Base-by-base conservation (phyloP, 2,329 filamentous ascomycete genomes). In the Leptodontidium sp. region DNA sequence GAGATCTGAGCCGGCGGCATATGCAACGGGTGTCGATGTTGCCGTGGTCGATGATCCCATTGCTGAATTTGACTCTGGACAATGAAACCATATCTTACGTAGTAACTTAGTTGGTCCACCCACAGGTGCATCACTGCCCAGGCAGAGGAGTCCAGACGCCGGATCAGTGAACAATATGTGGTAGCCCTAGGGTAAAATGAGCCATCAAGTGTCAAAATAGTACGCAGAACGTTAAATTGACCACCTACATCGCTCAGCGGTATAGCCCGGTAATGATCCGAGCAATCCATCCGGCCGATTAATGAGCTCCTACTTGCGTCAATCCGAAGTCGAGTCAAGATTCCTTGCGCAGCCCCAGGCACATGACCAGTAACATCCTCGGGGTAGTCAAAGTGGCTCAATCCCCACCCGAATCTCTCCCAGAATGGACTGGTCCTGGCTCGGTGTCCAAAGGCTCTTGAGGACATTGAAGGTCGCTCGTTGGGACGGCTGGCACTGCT, bases 131-230 rank as follows among this genome's bases (percentile, higher is more conserved):
- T 91, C 87, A 57, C 83, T 87, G 3, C 90, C 89, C 17, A 92
- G 79, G 69, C 85, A 89, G 7, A 92, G 82, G 9, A 83, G 78
- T 11, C 83, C 84, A 1, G 83, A 86, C 12, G 78, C 78, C 4
- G 89, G 88, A 74, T 91, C 88, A 7, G 87, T 87, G 76, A 90
- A 91, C 5, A 91, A 78, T 45, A 92, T 82, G 72, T 91, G 88
- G 66, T 86, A 81, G 1, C 89, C 63, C 63, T 65, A 45, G 14
- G 4, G 7, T n/a, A 43, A 52, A 12, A 43, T 64, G 3, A 62
- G 59, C 40, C 4, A 29, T 29, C 32, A 50, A 26, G 21, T 43
- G 35, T 29, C 4, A 43, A 59, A 8, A 58, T 21, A 14, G 7
- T 2, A 6, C 9, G 29, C 7, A n/a, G 9, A 17, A 45, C 24